Conservation (phyloP, 2,329 filamentous ascomycete genomes). For the Clonostachys solani region DNA sequence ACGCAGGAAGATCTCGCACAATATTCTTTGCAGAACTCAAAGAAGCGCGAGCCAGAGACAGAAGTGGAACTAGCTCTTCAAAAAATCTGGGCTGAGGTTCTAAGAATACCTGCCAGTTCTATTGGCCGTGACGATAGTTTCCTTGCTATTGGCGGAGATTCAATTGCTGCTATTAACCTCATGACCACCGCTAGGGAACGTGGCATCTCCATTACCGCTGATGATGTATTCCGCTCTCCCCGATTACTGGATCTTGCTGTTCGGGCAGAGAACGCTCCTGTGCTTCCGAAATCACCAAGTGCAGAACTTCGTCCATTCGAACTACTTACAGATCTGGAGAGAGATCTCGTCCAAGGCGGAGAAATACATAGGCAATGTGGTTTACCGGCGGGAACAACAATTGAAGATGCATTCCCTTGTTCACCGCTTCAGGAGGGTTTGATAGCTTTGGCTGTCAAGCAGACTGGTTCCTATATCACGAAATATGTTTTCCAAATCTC, state of each 20-base stretch:
- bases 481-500: background rate
- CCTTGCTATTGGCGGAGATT: constrained; percentile 9
- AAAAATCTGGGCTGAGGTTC: constrained; percentile 19
- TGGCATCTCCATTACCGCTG: constrained; percentile 1
- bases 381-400: background rate
- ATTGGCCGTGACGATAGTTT: constrained; percentile 7
- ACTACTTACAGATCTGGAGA: background rate
- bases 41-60: constrained; percentile 7
- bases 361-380: background rate
- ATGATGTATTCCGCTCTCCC: constrained; percentile 1
- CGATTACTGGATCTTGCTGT: background rate
- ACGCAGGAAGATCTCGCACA: constrained; percentile 4
- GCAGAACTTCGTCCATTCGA: constrained; percentile 2
- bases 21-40: constrained; percentile 15
- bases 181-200: background rate
- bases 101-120: background rate
- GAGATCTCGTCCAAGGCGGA: background rate
- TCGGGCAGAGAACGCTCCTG: background rate
- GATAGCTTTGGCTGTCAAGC: background rate
- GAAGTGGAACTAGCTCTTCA: constrained; percentile 18
- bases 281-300: background rate
- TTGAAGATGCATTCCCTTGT: constrained; percentile 2
- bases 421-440: constrained; percentile 3
- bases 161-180: constrained; percentile 8
- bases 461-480: background rate